These are phyloP conservation scores for Scleroderma citrinum DNA, from an alignment of 768 basidiomycete species.

Conservation along the genomic window DNA sequence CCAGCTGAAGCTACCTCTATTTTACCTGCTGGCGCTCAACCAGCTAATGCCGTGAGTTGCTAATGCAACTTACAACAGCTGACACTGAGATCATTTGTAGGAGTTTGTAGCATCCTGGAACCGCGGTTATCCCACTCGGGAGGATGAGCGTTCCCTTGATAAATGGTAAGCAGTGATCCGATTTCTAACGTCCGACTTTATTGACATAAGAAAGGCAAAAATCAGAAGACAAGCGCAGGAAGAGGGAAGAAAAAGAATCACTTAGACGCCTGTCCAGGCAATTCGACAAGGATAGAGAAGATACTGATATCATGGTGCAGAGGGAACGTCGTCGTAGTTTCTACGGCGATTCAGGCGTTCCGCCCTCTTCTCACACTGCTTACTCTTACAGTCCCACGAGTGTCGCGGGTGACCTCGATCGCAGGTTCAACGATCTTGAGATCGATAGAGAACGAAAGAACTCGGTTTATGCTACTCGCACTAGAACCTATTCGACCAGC, in stretches of 20 bases:
- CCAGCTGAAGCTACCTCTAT: constrained; percentile 65
- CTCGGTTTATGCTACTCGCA: constrained; percentile 26
- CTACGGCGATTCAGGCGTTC: constrained; percentile 31
- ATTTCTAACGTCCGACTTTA: neutral
- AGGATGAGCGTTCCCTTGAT: constrained; percentile 36
- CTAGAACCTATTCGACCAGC: constrained; percentile 41
- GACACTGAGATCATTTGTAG: constrained; percentile 26
- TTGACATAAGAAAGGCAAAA: constrained; percentile 36
- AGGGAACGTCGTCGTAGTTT: constrained; percentile 53
- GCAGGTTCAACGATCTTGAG: constrained; percentile 31
- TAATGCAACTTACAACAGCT: constrained; percentile 5
- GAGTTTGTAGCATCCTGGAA: constrained; percentile 57
- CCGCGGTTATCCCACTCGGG: constrained; percentile 31
- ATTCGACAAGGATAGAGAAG: constrained; percentile 40
- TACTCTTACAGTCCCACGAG: constrained; percentile 21
- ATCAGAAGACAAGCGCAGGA: constrained; percentile 46
- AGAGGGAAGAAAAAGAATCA: constrained; percentile 43
- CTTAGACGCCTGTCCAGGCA: constrained; percentile 33
- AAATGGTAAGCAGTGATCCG: constrained; percentile 36
- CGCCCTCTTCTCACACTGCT: constrained; percentile 17
- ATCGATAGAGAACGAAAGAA: constrained; percentile 23
- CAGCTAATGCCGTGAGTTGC: constrained; percentile 47
- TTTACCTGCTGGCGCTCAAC: constrained; percentile 53
- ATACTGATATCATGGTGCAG: constrained; percentile 48
- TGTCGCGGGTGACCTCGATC: constrained; percentile 30